Base-by-base conservation (phyloP, 176 grass and related monocot species). In the Aegilops speltoides region DNA sequence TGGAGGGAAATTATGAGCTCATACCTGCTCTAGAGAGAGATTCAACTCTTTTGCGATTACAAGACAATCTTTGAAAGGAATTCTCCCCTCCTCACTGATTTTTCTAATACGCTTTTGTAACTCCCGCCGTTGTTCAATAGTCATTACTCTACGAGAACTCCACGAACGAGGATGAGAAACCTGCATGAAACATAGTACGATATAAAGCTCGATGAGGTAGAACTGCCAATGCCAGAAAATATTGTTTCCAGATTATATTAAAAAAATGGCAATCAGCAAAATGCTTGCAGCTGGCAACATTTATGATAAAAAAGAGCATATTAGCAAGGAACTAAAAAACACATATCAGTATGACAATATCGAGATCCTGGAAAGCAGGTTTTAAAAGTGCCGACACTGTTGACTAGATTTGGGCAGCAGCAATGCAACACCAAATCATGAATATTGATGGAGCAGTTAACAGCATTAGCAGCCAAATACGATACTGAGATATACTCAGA, bases 91-190 rank as follows among this genome's bases (percentile, higher is more conserved):
- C 45, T 83, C 77, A 56, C 82, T 88, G 64, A 89, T 71, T 85
- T 81, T 88, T 79, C 75, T 68, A 81, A 98, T 54, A 80, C 69
- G 89, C 32, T 92, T 85, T 68, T 94, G 82, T 62, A 98, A 72
- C 78, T 94, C 93, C 60, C 87, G 66, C 26, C 94, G 82, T 78
- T 98, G 96, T 68, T 96, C 96, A 77, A 82, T 83, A 91, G 81
- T 96, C 96, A 98, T 96, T 61, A 98, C 88, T 89, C 92, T 92
- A 89, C 92, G 41, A 84, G 91, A 91, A 85, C 93, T 86, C 96
- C 96, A 98, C 22, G 96, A 86, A 73, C 94, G 94, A 78, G 66
- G 86, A 78, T 87, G 89, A 87, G 85, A 94, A 77, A 94, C 90
- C 96, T 98, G 68, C 65, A 86, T 63, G 29, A 22, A 67, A 85